Evolutionary conservation across 2,329 filamentous ascomycete genomes (phyloP).

Genomic region (Zymoseptoria ardabiliae): DNA sequence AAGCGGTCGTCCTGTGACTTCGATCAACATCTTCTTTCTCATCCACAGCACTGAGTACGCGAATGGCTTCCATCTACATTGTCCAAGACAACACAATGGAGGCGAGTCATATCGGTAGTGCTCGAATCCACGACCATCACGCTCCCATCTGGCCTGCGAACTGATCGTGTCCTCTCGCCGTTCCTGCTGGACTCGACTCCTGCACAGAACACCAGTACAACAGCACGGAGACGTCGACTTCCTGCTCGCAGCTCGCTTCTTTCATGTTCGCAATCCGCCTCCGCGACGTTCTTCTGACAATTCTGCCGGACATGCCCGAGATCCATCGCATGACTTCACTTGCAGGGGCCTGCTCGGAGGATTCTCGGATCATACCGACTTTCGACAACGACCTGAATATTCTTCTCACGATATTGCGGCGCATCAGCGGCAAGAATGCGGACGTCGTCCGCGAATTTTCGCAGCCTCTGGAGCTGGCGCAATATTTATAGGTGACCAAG

Average conservation of each 20-base stretch:
- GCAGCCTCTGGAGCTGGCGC: background rate
- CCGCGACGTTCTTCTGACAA: too few species aligned
- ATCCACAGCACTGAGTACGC: too few species aligned
- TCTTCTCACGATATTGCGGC: background rate
- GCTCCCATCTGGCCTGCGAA: too few species aligned
- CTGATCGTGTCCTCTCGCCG: background rate
- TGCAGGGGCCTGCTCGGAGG: background rate
- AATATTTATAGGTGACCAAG: background rate
- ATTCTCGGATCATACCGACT: background rate
- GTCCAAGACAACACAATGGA: too few species aligned
- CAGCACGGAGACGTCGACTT: background rate
- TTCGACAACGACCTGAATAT: background rate
- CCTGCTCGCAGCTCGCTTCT: background rate
- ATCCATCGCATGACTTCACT: background rate
- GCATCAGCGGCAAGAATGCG: background rate
- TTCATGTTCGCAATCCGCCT: too few species aligned
- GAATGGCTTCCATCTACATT: too few species aligned
- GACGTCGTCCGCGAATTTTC: background rate
- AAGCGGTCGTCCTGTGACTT: too few species aligned
- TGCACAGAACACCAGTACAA: background rate
- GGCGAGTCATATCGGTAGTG: too few species aligned
- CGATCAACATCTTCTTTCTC: too few species aligned
- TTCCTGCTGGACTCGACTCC: background rate
- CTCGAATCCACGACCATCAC: too few species aligned
- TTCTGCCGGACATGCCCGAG: background rate